These are phyloP conservation scores for Wickerhamomyces silvicola DNA, from an alignment of 805 yeast genomes.

Conservation along the genomic window DNA sequence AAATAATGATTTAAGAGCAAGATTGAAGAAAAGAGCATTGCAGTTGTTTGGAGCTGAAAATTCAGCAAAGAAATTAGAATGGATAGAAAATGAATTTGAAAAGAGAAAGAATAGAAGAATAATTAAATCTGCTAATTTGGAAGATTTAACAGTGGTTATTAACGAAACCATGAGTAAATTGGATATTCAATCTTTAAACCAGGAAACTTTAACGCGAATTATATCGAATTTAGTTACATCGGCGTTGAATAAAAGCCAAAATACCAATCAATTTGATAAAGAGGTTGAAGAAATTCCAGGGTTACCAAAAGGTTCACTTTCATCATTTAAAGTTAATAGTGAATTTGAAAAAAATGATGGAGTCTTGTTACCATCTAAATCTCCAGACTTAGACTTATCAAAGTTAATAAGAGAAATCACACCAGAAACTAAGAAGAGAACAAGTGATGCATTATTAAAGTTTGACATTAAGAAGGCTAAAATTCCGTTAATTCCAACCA, in stretches of 20 bases:
- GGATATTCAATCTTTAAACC: constrained; percentile 40
- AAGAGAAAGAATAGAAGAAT: constrained; percentile 57
- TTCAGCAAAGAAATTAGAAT: constrained; percentile 47
- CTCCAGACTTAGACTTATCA: not conserved
- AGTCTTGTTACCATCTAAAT: constrained; percentile 1
- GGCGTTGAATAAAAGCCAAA: constrained; percentile 7
- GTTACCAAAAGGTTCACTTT: constrained; percentile 23
- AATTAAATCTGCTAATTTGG: constrained; percentile 31
- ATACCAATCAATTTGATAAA: not conserved
- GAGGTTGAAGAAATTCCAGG: constrained; percentile 17
- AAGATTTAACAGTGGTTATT: constrained; percentile 22
- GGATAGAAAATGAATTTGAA: constrained; percentile 73
- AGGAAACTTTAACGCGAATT: constrained; percentile 21
- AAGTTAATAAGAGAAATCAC: not conserved
- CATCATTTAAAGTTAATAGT: constrained; percentile 24
- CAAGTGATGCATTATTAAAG: constrained; percentile 14
- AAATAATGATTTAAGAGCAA: constrained; percentile 77
- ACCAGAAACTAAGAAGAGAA: constrained; percentile 14
- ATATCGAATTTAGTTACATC: constrained; percentile 20
- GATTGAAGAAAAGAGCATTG: constrained; percentile 70
- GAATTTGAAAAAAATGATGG: too few species aligned
- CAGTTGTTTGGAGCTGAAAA: constrained; percentile 57
- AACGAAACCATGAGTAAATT: constrained; percentile 30
- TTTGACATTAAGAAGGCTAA: constrained; percentile 21
- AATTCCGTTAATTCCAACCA: constrained; percentile 19